phyloP scores from a whole-genome alignment of 2,329 filamentous ascomycete species.

The Cladosporium austrohemisphaericum region DNA sequence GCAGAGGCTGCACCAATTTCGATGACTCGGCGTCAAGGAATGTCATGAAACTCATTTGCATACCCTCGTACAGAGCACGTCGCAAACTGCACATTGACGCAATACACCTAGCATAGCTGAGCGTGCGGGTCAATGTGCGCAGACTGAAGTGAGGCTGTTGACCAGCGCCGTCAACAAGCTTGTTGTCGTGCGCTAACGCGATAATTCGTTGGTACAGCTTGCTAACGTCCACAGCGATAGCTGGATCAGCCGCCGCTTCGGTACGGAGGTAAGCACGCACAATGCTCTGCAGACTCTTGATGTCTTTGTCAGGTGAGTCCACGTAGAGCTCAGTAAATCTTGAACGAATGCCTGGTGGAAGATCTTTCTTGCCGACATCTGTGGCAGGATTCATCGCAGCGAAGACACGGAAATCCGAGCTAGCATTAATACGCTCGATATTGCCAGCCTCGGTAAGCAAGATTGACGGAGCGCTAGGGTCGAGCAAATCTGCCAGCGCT shows the following conservation, averaged over 20 bases:
- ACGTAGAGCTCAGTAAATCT: conserved; percentile 96
- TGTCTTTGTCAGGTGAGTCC: conserved; percentile 78
- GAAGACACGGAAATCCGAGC: conserved; percentile 92
- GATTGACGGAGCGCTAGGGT: conserved; percentile 71
- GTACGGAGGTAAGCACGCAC: conserved; percentile 83
- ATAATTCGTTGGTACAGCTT: conserved; percentile 87
- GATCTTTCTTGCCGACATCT: conserved; percentile 91
- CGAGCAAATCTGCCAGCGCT: conserved; percentile 84
- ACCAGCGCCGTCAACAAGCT: conserved; percentile 88
- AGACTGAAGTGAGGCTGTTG: conserved; percentile 97
- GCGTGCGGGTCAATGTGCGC: conserved; percentile 81
- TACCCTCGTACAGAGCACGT: conserved; percentile 86
- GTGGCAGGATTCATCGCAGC: conserved; percentile 99
- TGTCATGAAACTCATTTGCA: conserved; percentile 96
- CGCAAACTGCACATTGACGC: conserved; percentile 79
- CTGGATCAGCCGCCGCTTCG: conserved; percentile 63
- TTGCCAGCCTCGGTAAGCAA: conserved; percentile 90
- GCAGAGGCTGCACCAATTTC: conserved; percentile 69
- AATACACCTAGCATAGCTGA: conserved; percentile 84
- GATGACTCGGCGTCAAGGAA: conserved; percentile 81
- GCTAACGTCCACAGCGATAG: conserved; percentile 75
- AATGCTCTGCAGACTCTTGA: conserved; percentile 81
- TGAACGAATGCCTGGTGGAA: conserved; percentile 82
- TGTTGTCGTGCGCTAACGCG: conserved; percentile 71
- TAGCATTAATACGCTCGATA: conserved; percentile 82